Evolutionary conservation across 768 basidiomycete genomes (phyloP), one percentile per base, ranked within the genome.

Genomic region (Leccinum variicolor): DNA sequence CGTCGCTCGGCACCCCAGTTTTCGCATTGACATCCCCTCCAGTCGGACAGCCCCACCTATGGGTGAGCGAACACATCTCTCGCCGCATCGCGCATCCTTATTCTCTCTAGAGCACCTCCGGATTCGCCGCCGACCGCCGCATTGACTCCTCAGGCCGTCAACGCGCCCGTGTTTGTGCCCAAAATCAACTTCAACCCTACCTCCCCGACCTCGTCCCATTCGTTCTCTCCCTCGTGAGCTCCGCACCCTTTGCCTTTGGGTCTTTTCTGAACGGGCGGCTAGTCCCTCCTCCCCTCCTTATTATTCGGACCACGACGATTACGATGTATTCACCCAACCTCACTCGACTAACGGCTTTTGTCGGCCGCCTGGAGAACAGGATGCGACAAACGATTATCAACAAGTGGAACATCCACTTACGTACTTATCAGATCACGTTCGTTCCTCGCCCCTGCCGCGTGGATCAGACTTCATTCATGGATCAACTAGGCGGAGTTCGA

Each of bases 161-260:
- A 92, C 68, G 91, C 91, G 1, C 90, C 92, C 34, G 84, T 93
- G 45, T 94, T 94, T 60, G 84, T 94, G 21, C 91, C 92, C 19
- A 92, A 89, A 69, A 75, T 67, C 56, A 62, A 72, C 26, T 89
- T 90, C 14, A 90, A 50, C 26, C 51, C 65, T 4, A 31, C 26
- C 7, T 33, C 67, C 7, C 62, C 65, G 2, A 49, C 60, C 19
- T 13, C 69, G 39, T 60, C 71, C 1, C 63, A 73, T 23, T 66
- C 71, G 10, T 68, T 72, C 52, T 68, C 69, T 54, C 69, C 58
- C 52, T 74, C 64, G 68, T 72, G 57, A 59, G 69, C 14, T 23
- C 4, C 34, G 31, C 29, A 13, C 23, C 33, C 19, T 53, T 21
- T 34, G 21, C n/a, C 11, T 6, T 34, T 21, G 31, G 61, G 8